Base-by-base conservation (phyloP, 768 basidiomycete species). In the Phallus indusiatus region DNA sequence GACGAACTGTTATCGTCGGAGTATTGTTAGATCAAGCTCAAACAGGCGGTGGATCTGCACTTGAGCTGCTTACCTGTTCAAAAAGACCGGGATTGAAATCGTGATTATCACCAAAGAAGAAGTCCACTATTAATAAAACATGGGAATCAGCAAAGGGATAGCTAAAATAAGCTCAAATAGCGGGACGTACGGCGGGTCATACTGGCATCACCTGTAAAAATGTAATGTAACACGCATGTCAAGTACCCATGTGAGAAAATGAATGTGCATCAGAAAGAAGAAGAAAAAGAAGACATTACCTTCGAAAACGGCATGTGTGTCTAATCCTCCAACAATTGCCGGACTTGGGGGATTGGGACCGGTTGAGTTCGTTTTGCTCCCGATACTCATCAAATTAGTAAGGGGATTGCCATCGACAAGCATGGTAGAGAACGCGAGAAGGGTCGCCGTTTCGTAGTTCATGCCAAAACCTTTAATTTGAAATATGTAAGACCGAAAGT, bases 401-500 rank as follows among this genome's bases (percentile, higher is more conserved):
- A 60, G 51, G 10, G 24, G 59, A 34, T 60, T 60, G 17, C 59
- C 59, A 47, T 60, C 46, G 59, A 54, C 59, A 8, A 60, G 36
- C 42, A 54, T 47, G 28, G 59, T 53, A 17, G 53, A 51, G 34
- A 54, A 60, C 16, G 37, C 49, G 36, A 60, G 37, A 17, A 53
- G n/a, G 7, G 20, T 24, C 14, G 59, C 59, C 20, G 37, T 24
- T 28, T 36, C 36, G 18, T 42, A 20, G 9, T 28, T 52, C 59
- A 60, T 60, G 37, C 54, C 54, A 33, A 60, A 60, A n/a, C 59
- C 59, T 60, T 17, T n/a, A 1, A 47, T 12, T 12, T 21, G 47
- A 42, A 20, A 22, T 22, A 16, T n/a, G 3, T 24, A 11, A 35
- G 12, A 35, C 28, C 18, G 24, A 8, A 9, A 7, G 28, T 28